Conservation (phyloP, 768 basidiomycete species). For the Gymnopilus junonius region DNA sequence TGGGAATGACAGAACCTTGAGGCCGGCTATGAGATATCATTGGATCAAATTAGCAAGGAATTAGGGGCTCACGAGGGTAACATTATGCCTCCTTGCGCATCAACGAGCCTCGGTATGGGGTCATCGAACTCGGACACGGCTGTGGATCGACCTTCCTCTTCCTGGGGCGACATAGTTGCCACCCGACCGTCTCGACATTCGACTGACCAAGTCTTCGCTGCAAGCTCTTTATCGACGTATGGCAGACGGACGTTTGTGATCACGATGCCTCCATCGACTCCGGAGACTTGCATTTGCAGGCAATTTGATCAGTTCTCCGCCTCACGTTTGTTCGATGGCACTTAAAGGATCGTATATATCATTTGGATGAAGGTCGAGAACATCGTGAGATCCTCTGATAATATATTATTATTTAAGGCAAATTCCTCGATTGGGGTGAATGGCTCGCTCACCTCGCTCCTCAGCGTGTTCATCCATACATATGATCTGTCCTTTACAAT, state of each 20-base stretch:
- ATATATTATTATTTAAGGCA: neutral
- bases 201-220: slow-evolving; percentile 23
- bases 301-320: neutral
- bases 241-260: slow-evolving; percentile 22
- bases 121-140: neutral
- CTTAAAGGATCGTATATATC: neutral
- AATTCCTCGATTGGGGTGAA: neutral
- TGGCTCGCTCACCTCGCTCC: neutral
- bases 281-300: neutral
- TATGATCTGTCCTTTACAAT: neutral
- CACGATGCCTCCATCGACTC: slow-evolving; percentile 11
- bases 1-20: slow-evolving; percentile 60
- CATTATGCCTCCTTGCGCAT: slow-evolving; percentile 36
- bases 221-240: slow-evolving; percentile 12
- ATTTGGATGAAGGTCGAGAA: neutral
- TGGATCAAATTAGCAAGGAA: slow-evolving; percentile 13
- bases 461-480: neutral
- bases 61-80: slow-evolving; percentile 38
- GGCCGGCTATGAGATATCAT: slow-evolving; percentile 15
- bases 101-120: slow-evolving; percentile 14
- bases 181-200: slow-evolving; percentile 25
- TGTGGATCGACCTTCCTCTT: slow-evolving; percentile 1
- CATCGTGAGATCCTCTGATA: slow-evolving; percentile 3
- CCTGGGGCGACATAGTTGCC: slow-evolving; percentile 15
- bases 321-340: neutral